Base-by-base conservation (phyloP, 176 grass and related monocot species). In the Oryza glaberrima region DNA sequence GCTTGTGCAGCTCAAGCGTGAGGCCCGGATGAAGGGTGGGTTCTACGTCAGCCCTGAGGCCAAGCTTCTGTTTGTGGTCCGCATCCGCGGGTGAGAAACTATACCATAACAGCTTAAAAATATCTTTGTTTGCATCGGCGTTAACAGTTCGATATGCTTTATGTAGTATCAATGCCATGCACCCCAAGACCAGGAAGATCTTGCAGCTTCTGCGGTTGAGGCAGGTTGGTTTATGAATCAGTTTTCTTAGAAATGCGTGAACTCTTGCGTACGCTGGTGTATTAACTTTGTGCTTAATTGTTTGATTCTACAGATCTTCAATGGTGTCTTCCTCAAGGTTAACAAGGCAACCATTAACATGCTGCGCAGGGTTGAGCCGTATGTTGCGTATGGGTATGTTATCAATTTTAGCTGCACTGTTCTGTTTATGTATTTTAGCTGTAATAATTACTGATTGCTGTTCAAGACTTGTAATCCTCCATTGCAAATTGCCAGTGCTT, bases 271-370 rank as follows among this genome's bases (percentile, higher is more conserved):
- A 40, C 13, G 51, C 0, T 12, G 9, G 75, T 51, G 20, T 77
- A 11, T 11, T 77, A 60, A 40, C 20, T 77, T 22, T 76, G n/a
- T 76, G 63, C 9, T 7, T 3, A 58, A 56, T 65, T 43, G 34
- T 38, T 77, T 60, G 2, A 20, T 60, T 77, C 20, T 70, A n/a
- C 43, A 97, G 94, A 92, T 94, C 75, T 97, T 94, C 79, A 94
- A 94, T 89, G 92, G 95, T 60, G 95, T 94, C 11, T 97, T 94
- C 71, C 86, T 97, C 28, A 97, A 97, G 83, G 94, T 97, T 76
- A 97, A 97, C 88, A 97, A 94, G 77, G 92, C 94, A 32, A 94
- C 92, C 34, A 88, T 94, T 12, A 97, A 97, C 83, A 97, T 94
- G 94, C 64, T 97, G 13, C 88, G 90, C 32, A 91, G 95, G 75